phyloP scores from a whole-genome alignment of 106 monocot genomes.

The Alisma plantagoaquatica region DNA sequence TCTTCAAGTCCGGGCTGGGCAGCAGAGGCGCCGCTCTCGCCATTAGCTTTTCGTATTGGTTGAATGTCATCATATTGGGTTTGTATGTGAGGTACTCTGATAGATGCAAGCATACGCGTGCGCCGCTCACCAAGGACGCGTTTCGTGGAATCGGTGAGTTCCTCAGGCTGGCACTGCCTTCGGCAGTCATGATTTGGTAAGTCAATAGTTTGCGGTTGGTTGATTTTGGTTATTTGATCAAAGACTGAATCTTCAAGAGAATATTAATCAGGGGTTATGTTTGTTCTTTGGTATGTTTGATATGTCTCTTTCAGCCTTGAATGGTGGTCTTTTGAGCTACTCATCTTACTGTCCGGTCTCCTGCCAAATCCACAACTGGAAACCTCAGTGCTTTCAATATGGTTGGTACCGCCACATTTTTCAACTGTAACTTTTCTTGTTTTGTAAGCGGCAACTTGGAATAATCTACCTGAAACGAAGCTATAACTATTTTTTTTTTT shows the following conservation, averaged over 20 bases:
- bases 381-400: slow-evolving; percentile 56
- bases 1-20: slow-evolving; percentile 46
- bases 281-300: no score
- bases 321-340: slow-evolving; percentile 63
- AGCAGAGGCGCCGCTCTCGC: slow-evolving; percentile 67
- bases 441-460: no score
- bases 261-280: no score
- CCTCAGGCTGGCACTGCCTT: slow-evolving; percentile 25
- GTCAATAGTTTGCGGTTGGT: no score
- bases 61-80: slow-evolving; percentile 50
- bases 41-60: slow-evolving; percentile 56
- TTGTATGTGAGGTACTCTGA: slow-evolving; percentile 50
- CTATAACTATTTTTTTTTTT: background rate
- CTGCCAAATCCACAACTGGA: slow-evolving; percentile 55
- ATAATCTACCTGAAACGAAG: no score
- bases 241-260: no score
- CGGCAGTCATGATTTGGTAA: slow-evolving; percentile 38
- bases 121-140: slow-evolving; percentile 40
- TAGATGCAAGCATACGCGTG: slow-evolving; percentile 42
- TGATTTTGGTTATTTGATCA: no score
- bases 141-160: slow-evolving; percentile 15
- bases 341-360: slow-evolving; percentile 45
- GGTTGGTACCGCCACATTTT: no score
- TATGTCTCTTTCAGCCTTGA: slow-evolving; percentile 51
- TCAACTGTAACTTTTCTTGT: no score